These are phyloP conservation scores for Russula lepida DNA, from an alignment of 768 basidiomycete species.

Conservation along the genomic window DNA sequence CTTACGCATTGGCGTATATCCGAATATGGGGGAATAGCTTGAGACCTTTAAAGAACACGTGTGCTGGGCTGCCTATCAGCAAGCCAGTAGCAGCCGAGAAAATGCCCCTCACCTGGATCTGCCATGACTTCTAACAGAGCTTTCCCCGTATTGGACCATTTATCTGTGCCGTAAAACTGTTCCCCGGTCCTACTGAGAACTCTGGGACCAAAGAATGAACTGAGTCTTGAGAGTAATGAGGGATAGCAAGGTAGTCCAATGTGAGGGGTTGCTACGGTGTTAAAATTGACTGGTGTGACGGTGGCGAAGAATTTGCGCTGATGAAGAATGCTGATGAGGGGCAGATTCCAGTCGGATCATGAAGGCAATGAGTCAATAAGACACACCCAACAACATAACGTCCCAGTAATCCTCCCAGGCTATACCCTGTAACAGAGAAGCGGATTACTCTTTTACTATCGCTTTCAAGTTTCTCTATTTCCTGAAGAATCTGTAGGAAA, in stretches of 20 bases:
- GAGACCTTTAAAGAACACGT: conserved; percentile 69
- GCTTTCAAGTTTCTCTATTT: conserved; percentile 43
- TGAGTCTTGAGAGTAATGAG: conserved; percentile 47
- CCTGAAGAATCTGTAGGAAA: conserved; percentile 42
- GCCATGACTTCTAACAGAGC: conserved; percentile 71
- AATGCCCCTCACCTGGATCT: conserved; percentile 49
- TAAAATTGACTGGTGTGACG: conserved; percentile 70
- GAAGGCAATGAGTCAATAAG: neutral
- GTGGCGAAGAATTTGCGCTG: conserved; percentile 64
- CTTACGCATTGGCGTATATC: conserved; percentile 77
- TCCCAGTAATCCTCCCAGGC: conserved; percentile 72
- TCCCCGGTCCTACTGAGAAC: conserved; percentile 74
- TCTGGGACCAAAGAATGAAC: conserved; percentile 51
- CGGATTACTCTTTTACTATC: conserved; percentile 52
- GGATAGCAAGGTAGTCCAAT: conserved; percentile 63
- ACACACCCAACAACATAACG: conserved; percentile 68
- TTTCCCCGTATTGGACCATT: conserved; percentile 58
- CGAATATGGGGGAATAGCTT: conserved; percentile 55
- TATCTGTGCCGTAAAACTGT: conserved; percentile 47
- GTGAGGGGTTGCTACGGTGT: conserved; percentile 77
- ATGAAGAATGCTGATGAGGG: conserved; percentile 43
- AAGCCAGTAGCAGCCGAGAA: neutral
- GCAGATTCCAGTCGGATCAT: neutral
- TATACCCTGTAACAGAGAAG: conserved; percentile 73
- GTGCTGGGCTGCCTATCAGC: conserved; percentile 34